Conservation (phyloP, 1,284 basidiomycete genomes). For the Trichosporon faecale region DNA sequence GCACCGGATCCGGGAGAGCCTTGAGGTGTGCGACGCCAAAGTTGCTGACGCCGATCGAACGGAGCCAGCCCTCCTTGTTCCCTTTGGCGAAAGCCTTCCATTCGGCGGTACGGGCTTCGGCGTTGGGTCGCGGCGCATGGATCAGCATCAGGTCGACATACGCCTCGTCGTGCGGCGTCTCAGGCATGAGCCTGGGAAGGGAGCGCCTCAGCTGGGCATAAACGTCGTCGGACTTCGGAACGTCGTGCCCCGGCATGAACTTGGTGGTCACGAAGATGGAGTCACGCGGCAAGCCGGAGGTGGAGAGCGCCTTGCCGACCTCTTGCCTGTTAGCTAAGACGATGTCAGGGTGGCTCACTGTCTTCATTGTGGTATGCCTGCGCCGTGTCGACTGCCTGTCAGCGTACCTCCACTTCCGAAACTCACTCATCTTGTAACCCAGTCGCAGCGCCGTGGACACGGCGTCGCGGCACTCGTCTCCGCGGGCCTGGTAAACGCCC, state of each 20-base stretch:
- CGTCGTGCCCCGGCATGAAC: constrained; percentile 58
- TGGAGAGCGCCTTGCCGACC: constrained; percentile 32
- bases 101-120: constrained; percentile 35
- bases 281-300: constrained; percentile 37
- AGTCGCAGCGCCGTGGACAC: constrained; percentile 66
- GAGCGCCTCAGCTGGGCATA: constrained; percentile 26
- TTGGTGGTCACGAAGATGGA: constrained; percentile 59
- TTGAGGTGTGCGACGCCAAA: constrained; percentile 73
- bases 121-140: constrained; percentile 54
- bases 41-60: constrained; percentile 72
- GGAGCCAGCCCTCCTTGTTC: constrained; percentile 64
- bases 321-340: constrained; percentile 25
- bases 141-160: constrained; percentile 77
- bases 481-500: constrained; percentile 71
- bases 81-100: constrained; percentile 39
- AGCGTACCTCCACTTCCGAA: not conserved
- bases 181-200: constrained; percentile 26
- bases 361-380: constrained; percentile 72
- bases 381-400: constrained; percentile 53
- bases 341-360: constrained; percentile 60
- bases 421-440: constrained; percentile 65
- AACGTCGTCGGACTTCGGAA: constrained; percentile 53
- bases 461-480: constrained; percentile 58
- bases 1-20: constrained; percentile 65
- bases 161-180: constrained; percentile 31